These are phyloP conservation scores for Eutypella sp. DNA, from an alignment of 2,329 filamentous ascomycete genomes.

Conservation along the genomic window DNA sequence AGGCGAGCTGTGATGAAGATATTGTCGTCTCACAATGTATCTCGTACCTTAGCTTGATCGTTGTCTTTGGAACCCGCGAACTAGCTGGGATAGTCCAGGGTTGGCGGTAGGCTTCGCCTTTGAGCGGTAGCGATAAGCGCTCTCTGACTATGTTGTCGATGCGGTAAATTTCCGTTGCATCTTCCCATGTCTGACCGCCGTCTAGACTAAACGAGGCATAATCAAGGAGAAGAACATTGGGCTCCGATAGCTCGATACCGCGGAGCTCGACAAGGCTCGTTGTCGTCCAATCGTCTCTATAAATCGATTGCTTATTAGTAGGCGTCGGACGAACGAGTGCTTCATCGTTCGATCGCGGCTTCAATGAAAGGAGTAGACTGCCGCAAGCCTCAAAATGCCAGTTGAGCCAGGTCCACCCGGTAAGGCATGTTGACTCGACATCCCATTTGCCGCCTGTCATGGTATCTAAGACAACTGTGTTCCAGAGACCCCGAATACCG, in stretches of 20 bases:
- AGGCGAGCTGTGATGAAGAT: background rate
- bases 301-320: background rate
- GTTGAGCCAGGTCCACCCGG: background rate
- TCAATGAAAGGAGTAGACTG: background rate
- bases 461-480: background rate
- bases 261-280: background rate
- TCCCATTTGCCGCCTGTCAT: background rate
- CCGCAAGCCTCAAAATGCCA: background rate
- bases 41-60: background rate
- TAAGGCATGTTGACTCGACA: background rate
- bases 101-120: background rate
- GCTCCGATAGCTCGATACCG: background rate
- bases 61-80: background rate
- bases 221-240: background rate
- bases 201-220: background rate
- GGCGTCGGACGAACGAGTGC: too few species aligned
- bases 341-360: background rate
- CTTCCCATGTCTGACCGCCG: background rate
- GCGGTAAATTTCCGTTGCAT: background rate
- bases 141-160: background rate
- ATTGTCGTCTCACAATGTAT: background rate
- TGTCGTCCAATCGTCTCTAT: background rate
- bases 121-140: background rate
- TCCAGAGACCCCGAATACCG: background rate
- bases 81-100: background rate